Base-by-base conservation (phyloP, 2,329 filamentous ascomycete genomes). In the Alternaria gaisen region DNA sequence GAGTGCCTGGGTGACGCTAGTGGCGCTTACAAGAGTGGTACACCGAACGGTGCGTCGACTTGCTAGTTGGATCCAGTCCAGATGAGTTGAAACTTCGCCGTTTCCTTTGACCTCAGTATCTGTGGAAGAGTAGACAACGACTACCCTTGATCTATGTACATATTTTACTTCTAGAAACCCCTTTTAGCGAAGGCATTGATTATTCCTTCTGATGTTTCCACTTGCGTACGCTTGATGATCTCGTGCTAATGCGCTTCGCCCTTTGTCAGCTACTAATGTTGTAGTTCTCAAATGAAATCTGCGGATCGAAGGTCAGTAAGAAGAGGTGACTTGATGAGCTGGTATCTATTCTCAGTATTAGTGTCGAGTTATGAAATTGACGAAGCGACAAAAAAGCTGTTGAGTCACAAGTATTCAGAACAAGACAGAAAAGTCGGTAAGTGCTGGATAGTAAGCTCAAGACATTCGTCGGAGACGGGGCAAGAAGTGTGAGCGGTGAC, bases 1-100 rank as follows among this genome's bases (percentile, higher is more conserved):
- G 70, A 77, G 59, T 77, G 74, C 48, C 56, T 77, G 26, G 74
- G 74, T n/a, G 74, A 77, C 62, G 62, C 67, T 9, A 44, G 46
- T 11, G 70, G 73, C 34, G 70, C 72, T 4, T 77, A 77, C 54
- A 64, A 60, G 28, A 72, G 66, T 28, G 72, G 70, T 7, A 73
- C 70, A 10, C 63, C 63, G 2, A 72, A 66, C 32, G 61, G 66
- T 7, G 60, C 65, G 22, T 53, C 65, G 10, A 60, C 58, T 34
- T 74, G 72, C 58, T 74, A 67, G 46, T 24, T 8, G 11, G 14
- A 22, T 50, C 12, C 8, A 36, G 16, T 4, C 4, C 11, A 24
- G 14, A 50, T 1, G 30, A n/a, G 46, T 20, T 26, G 14, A 28
- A 14, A 24, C 20, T n/a, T 11, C 34, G 30, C 30, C 9, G 20